These are phyloP conservation scores for Pluteus cervinus DNA, from an alignment of 768 basidiomycete species.

Conservation along the genomic window DNA sequence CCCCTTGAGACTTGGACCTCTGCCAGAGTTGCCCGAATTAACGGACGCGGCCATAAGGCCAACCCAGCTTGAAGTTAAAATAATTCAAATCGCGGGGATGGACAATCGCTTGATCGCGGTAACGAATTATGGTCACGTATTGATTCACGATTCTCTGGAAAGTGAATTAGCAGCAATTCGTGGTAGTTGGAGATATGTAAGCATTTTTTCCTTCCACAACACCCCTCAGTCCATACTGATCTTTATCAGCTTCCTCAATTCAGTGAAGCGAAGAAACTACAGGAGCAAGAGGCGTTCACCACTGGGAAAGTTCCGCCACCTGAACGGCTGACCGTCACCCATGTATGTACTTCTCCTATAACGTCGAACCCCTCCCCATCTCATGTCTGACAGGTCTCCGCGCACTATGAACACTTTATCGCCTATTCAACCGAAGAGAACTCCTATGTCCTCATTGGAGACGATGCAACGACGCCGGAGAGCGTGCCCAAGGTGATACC, in stretches of 20 bases:
- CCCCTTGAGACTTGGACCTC: constrained; percentile 51
- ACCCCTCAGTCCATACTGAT: constrained; percentile 3
- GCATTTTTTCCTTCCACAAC: constrained; percentile 17
- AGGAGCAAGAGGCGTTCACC: constrained; percentile 37
- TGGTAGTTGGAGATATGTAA: constrained; percentile 69
- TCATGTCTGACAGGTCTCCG: constrained; percentile 61
- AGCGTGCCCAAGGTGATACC: constrained; percentile 59
- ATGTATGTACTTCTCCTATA: constrained; percentile 45
- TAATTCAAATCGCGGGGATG: constrained; percentile 80
- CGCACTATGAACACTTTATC: constrained; percentile 76
- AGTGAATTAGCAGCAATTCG: constrained; percentile 28
- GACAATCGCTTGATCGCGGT: constrained; percentile 71
- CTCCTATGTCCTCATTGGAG: constrained; percentile 74
- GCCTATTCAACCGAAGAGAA: constrained; percentile 69
- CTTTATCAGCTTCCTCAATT: constrained; percentile 60
- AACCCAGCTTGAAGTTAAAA: constrained; percentile 28
- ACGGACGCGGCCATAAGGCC: constrained; percentile 18
- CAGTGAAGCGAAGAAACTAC: constrained; percentile 53
- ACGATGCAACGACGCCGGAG: constrained; percentile 34
- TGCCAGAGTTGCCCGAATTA: constrained; percentile 57
- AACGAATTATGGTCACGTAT: constrained; percentile 74
- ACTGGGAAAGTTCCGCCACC: constrained; percentile 27
- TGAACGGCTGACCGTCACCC: constrained; percentile 59
- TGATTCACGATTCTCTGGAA: constrained; percentile 49
- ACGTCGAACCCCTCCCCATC: constrained; percentile 1